phyloP scores from a whole-genome alignment of 2,329 filamentous ascomycete species.

The Fusarium sp. region DNA sequence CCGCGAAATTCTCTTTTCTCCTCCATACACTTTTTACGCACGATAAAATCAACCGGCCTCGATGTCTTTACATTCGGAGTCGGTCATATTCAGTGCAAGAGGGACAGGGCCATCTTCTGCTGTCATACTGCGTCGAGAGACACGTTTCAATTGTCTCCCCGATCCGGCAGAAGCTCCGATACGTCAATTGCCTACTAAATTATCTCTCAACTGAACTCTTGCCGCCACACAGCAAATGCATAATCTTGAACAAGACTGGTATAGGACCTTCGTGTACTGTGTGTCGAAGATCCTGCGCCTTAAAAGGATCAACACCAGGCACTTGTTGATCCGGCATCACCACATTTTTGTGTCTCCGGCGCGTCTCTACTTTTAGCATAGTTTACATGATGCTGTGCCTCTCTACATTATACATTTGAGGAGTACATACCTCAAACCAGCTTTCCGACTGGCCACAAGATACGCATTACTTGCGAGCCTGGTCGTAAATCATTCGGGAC shows the following conservation, averaged over 20 bases:
- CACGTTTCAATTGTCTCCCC: constrained; percentile 36
- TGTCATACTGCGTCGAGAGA: constrained; percentile 34
- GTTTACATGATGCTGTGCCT: background rate
- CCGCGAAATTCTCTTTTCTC: constrained; percentile 30
- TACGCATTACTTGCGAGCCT: background rate
- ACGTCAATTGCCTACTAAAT: constrained; percentile 17
- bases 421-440: background rate
- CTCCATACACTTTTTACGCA: constrained; percentile 59
- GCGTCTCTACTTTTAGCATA: background rate
- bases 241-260: background rate
- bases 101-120: constrained; percentile 47
- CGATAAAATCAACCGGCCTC: constrained; percentile 69
- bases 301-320: background rate
- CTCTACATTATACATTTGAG: background rate
- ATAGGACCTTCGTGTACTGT: background rate
- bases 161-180: constrained; percentile 45
- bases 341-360: background rate
- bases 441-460: constrained; percentile 5
- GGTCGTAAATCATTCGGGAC: background rate
- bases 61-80: constrained; percentile 58
- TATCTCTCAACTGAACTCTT: background rate
- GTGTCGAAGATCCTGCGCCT: constrained; percentile 5
- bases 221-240: background rate
- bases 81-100: constrained; percentile 72
- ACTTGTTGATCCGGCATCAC: background rate